Percentiles rank a stretch among this genome's conserved stretches.
phyloP scores from a whole-genome alignment of 1,284 basidiomycete genomes.

The Heterobasidion irregulare region DNA sequence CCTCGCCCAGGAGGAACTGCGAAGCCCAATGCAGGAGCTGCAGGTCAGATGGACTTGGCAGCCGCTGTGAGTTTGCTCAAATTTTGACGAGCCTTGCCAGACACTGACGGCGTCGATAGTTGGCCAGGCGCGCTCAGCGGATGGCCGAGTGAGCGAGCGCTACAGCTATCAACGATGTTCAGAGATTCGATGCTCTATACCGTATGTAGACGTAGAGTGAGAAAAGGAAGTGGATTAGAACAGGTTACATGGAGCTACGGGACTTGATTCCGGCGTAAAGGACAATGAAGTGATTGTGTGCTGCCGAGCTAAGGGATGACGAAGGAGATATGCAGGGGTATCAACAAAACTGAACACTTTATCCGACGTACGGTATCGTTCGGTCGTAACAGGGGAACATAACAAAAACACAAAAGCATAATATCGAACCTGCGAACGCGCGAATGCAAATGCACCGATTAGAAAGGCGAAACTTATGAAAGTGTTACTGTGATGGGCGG shows the following conservation, averaged over 20 bases:
- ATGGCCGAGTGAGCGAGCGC: slow-evolving; percentile 28
- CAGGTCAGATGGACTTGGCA: slow-evolving; percentile 76
- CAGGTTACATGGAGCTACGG: no score
- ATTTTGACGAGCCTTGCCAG: slow-evolving; percentile 7
- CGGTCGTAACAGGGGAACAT: neutral
- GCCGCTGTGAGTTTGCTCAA: slow-evolving; percentile 51
- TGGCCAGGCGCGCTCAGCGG: slow-evolving; percentile 65
- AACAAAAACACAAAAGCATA: neutral
- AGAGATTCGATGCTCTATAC: neutral
- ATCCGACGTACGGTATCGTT: neutral
- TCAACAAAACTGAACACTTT: neutral
- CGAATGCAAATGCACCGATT: slow-evolving; percentile 3
- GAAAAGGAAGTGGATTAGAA: neutral
- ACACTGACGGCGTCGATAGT: slow-evolving; percentile 26
- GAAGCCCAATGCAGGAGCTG: slow-evolving; percentile 29
- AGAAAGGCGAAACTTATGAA: slow-evolving; percentile 18
- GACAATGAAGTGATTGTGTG: neutral
- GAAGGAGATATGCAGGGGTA: slow-evolving; percentile 9
- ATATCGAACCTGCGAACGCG: neutral
- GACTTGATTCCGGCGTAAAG: slow-evolving; percentile 2
- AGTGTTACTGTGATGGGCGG: slow-evolving; percentile 33
- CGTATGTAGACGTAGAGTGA: neutral
- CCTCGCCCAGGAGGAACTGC: slow-evolving; percentile 22
- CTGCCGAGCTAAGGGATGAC: slow-evolving; percentile 2
- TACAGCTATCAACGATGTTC: no score